phyloP scores from a whole-genome alignment of 75 land plant genomes.

The Pinus tabuliformis region DNA sequence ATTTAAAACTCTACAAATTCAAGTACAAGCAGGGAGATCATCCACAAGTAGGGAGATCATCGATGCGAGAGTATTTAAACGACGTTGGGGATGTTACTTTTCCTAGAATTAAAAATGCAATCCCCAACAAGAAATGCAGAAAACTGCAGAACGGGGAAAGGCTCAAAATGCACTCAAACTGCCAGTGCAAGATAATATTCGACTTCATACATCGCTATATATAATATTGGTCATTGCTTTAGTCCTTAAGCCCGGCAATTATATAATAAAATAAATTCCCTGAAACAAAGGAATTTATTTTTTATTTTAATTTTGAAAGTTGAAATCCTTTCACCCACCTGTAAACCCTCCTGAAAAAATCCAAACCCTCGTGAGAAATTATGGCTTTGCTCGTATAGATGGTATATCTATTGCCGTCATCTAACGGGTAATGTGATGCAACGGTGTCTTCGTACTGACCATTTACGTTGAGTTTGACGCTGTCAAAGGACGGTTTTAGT shows the following conservation, averaged over 20 bases:
- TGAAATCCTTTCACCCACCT: neutral
- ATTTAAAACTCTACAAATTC: neutral
- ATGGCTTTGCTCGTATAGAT: neutral
- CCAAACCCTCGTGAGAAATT: neutral
- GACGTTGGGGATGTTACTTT: neutral
- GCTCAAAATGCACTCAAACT: neutral
- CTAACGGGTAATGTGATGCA: neutral
- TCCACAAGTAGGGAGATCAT: neutral
- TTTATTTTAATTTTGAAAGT: neutral
- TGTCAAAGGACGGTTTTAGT: too few relatives aligned
- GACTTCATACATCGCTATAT: neutral
- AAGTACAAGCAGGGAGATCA: neutral
- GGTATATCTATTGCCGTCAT: neutral
- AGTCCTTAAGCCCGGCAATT: neutral
- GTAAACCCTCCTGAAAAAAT: conserved; percentile 7
- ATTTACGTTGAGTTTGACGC: too few relatives aligned
- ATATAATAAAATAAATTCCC: neutral
- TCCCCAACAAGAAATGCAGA: neutral
- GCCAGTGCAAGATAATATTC: neutral
- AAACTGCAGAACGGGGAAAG: neutral
- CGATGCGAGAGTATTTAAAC: neutral
- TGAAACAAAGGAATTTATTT: neutral
- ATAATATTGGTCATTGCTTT: neutral
- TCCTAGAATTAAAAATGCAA: too few relatives aligned
- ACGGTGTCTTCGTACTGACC: neutral